Conservation (phyloP, 2,329 filamentous ascomycete species). For the Aspergillus fumigatus region DNA sequence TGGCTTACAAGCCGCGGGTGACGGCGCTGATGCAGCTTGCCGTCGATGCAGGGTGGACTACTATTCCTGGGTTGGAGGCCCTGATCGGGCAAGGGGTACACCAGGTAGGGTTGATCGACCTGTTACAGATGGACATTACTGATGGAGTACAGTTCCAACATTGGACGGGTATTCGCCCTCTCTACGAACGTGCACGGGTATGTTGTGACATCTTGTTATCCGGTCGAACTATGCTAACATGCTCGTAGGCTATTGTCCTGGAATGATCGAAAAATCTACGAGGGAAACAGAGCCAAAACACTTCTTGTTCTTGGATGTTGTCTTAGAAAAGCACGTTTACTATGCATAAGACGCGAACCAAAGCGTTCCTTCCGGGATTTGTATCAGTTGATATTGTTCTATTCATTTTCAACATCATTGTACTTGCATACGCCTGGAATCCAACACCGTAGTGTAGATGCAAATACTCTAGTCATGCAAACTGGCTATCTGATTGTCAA, state of each 20-base stretch:
- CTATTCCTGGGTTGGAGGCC: conserved; percentile 82
- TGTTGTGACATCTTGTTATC: background rate
- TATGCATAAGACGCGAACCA: background rate
- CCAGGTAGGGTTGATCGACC: conserved; percentile 56
- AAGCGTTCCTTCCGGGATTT: background rate
- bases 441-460: background rate
- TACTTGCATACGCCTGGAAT: background rate
- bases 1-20: conserved; percentile 88
- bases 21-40: conserved; percentile 85
- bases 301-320: conserved; percentile 19
- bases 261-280: background rate
- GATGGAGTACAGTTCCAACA: conserved; percentile 59
- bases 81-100: conserved; percentile 79
- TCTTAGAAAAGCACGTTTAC: background rate
- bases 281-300: no score
- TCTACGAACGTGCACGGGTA: conserved; percentile 65
- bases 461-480: background rate
- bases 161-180: conserved; percentile 76
- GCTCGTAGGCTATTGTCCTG: background rate
- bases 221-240: background rate
- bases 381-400: background rate
- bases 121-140: background rate
- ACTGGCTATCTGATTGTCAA: background rate
- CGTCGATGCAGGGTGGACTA: conserved; percentile 70
- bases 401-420: no score